A percentile compares a stretch with the other conserved stretches of the same genome.
Conservation (phyloP, 345 rosid genomes). For the Hibiscus mutabilis region DNA sequence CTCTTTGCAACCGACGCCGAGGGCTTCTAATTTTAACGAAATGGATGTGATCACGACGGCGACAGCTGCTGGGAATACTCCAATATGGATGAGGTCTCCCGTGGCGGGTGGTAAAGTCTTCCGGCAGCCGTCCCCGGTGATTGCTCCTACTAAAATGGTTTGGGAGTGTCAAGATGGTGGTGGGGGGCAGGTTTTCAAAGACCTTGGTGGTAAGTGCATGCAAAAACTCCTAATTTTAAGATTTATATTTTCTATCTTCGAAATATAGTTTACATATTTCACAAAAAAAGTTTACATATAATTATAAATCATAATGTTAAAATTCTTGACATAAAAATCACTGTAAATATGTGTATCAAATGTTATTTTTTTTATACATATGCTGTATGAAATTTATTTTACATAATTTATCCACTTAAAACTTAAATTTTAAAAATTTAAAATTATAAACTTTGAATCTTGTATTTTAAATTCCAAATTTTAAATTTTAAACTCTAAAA, state of each 20-base stretch:
- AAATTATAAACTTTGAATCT: no score
- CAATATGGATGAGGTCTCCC: constrained; percentile 39
- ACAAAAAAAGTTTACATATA: neutral
- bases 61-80: constrained; percentile 17
- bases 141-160: constrained; percentile 18
- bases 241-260: neutral
- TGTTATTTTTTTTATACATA: no score
- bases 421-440: no score
- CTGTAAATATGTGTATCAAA: neutral
- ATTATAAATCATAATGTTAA: neutral
- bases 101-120: constrained; percentile 30
- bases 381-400: no score
- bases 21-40: constrained; percentile 49
- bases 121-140: constrained; percentile 37
- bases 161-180: constrained; percentile 27
- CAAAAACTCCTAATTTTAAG: neutral
- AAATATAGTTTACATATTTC: neutral
- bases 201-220: constrained; percentile 20
- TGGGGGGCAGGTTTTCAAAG: constrained; percentile 23
- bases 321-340: neutral
- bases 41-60: constrained; percentile 25
- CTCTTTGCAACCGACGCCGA: constrained; percentile 50
- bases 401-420: no score
- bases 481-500: no score
- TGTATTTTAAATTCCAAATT: no score